phyloP scores from a whole-genome alignment of 345 rosid species.

The Capsella bursapastoris region DNA sequence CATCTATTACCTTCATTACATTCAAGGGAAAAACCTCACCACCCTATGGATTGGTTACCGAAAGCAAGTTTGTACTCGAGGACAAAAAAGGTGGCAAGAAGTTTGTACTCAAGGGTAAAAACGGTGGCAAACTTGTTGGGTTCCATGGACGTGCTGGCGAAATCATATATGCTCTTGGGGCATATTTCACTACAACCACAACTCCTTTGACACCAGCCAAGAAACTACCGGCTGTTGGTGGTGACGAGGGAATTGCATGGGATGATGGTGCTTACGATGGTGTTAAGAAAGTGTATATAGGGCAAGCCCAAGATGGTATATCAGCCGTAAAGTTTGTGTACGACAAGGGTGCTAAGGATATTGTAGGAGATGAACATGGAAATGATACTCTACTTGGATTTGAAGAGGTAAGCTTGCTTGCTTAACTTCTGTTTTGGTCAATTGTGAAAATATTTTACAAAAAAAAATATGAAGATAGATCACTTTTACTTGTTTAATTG shows the following conservation, averaged over 20 bases:
- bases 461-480: too few relatives aligned
- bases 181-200: slow-evolving; percentile 8
- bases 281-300: slow-evolving; percentile 26
- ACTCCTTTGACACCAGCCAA: not conserved
- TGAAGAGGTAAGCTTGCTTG: slow-evolving; percentile 12
- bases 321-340: slow-evolving; percentile 28
- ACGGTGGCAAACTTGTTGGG: slow-evolving; percentile 34
- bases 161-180: slow-evolving; percentile 34
- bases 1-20: slow-evolving; percentile 25
- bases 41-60: slow-evolving; percentile 19
- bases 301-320: slow-evolving; percentile 16
- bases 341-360: not conserved
- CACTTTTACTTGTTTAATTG: not conserved
- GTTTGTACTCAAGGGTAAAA: slow-evolving; percentile 12
- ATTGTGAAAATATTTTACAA: too few relatives aligned
- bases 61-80: slow-evolving; percentile 13
- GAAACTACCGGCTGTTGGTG: slow-evolving; percentile 19
- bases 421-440: not conserved
- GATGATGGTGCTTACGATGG: slow-evolving; percentile 33
- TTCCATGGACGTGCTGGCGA: slow-evolving; percentile 40
- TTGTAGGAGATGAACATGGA: slow-evolving; percentile 23
- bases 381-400: slow-evolving; percentile 4
- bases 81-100: slow-evolving; percentile 19
- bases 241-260: slow-evolving; percentile 23
- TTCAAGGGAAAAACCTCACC: slow-evolving; percentile 26